Percentiles rank a stretch among this genome's conserved stretches.
Evolutionary conservation across 306 rosid genomes (phyloP).

Genomic region (Cicer pinnatifidum): DNA sequence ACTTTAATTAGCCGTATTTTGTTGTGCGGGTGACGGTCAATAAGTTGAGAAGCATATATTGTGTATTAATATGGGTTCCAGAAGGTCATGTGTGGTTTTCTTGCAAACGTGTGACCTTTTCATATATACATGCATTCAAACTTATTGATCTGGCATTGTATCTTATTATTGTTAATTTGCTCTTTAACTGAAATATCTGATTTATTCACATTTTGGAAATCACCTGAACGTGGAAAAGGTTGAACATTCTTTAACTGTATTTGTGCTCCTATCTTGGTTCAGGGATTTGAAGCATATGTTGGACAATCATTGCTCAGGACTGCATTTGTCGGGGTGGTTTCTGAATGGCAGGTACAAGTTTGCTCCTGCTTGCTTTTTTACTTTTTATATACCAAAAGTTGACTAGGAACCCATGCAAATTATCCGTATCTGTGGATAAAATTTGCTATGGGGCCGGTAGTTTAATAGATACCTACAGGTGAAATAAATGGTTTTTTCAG

Average conservation of each 20-base stretch:
- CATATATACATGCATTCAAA: neutral
- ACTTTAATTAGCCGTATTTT: neutral
- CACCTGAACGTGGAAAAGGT: constrained; percentile 24
- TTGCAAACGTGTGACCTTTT: constrained; percentile 20
- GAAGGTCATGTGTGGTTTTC: neutral
- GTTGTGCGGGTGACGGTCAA: neutral
- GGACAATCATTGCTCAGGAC: constrained; percentile 81
- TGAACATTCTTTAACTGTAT: constrained; percentile 29
- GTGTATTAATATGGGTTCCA: constrained; percentile 5
- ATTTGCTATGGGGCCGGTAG: too few relatives aligned
- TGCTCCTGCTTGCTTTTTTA: constrained; percentile 25
- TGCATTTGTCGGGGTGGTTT: constrained; percentile 65
- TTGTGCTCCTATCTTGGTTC: constrained; percentile 40
- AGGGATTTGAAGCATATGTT: constrained; percentile 95
- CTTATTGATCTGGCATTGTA: constrained; percentile 17
- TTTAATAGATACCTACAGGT: too few relatives aligned
- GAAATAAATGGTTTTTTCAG: too few relatives aligned
- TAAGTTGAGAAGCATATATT: constrained; percentile 25
- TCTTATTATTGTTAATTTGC: neutral
- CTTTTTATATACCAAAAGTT: neutral
- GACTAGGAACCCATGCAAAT: neutral
- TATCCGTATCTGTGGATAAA: too few relatives aligned
- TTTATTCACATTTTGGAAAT: constrained; percentile 19
- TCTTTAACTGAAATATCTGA: neutral
- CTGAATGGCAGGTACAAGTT: constrained; percentile 94